These are phyloP conservation scores for Aureobasidium sp. DNA, from an alignment of 2,329 filamentous ascomycete genomes.

Conservation along the genomic window DNA sequence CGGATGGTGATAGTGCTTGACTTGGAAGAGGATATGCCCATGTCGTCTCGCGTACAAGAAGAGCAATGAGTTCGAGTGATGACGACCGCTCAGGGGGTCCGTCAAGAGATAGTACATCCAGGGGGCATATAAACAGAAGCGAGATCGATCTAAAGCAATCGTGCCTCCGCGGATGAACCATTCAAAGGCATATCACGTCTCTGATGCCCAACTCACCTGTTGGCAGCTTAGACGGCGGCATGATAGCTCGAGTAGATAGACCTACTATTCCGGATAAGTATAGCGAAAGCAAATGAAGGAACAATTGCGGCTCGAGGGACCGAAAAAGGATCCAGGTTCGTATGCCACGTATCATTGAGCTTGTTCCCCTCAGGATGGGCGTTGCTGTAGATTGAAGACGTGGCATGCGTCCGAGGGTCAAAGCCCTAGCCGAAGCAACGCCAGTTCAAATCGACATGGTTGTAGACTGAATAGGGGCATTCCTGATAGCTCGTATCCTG, in stretches of 20 bases:
- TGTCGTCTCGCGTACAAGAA: not conserved
- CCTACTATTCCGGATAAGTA: not conserved
- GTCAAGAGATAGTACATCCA: not conserved
- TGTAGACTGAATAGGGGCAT: not conserved
- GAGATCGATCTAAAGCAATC: not conserved
- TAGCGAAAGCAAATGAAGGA: not conserved
- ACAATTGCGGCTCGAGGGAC: too few species aligned
- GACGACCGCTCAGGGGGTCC: not conserved
- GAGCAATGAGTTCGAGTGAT: not conserved
- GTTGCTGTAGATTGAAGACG: not conserved
- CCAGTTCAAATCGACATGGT: not conserved
- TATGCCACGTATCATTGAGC: not conserved
- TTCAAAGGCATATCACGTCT: not conserved
- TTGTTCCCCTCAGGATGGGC: not conserved
- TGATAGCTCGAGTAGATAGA: not conserved
- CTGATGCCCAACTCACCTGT: slow-evolving; percentile 3
- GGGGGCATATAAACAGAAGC: not conserved
- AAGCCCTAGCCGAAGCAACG: not conserved
- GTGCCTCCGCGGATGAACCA: not conserved
- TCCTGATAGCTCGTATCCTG: too few species aligned
- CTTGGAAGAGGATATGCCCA: slow-evolving; percentile 2
- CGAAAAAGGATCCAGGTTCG: not conserved
- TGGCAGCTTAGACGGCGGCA: not conserved
- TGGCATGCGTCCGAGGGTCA: not conserved
- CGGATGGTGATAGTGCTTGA: not conserved